Conservation (phyloP, 2,329 filamentous ascomycete species). For the Aspergillus sp. region DNA sequence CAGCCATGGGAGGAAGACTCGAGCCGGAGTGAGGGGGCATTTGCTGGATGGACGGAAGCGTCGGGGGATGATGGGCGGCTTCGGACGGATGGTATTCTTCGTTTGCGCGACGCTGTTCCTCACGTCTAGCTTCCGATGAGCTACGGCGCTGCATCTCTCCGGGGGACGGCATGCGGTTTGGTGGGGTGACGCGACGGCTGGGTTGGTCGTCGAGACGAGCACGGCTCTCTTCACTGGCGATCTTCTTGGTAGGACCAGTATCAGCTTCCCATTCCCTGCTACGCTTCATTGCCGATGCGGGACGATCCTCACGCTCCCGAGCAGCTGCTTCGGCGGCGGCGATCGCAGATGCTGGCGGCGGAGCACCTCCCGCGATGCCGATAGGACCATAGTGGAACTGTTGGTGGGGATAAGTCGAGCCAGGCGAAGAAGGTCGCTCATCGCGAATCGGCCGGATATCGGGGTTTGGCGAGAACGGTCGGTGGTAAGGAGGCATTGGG, state of each 20-base stretch:
- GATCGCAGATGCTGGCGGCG: conserved; percentile 57
- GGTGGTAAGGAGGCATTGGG: conserved; percentile 65
- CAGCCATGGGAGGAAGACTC: conserved; percentile 53
- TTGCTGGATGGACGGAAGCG: conserved; percentile 47
- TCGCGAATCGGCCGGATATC: conserved; percentile 79
- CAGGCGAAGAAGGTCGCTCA: conserved; percentile 83
- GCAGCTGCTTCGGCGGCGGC: conserved; percentile 63
- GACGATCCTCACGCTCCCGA: conserved; percentile 65
- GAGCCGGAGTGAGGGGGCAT: conserved; percentile 42
- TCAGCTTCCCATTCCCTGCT: conserved; percentile 91
- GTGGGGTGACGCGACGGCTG: conserved; percentile 63
- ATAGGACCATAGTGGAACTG: conserved; percentile 72
- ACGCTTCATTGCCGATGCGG: conserved; percentile 73
- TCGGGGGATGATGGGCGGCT: conserved; percentile 74
- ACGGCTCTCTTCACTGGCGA: conserved; percentile 78
- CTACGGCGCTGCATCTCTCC: conserved; percentile 66
- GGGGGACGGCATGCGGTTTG: conserved; percentile 54
- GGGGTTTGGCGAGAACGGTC: conserved; percentile 69
- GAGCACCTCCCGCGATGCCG: conserved; percentile 60
- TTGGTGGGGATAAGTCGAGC: conserved; percentile 74
- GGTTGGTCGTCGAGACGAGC: conserved; percentile 79
- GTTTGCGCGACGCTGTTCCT: conserved; percentile 63
- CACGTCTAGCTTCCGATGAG: conserved; percentile 64
- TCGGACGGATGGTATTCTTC: conserved; percentile 88
- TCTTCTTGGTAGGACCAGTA: conserved; percentile 63